phyloP scores from a whole-genome alignment of 139 green algal species.

The Closterium sp. region DNA sequence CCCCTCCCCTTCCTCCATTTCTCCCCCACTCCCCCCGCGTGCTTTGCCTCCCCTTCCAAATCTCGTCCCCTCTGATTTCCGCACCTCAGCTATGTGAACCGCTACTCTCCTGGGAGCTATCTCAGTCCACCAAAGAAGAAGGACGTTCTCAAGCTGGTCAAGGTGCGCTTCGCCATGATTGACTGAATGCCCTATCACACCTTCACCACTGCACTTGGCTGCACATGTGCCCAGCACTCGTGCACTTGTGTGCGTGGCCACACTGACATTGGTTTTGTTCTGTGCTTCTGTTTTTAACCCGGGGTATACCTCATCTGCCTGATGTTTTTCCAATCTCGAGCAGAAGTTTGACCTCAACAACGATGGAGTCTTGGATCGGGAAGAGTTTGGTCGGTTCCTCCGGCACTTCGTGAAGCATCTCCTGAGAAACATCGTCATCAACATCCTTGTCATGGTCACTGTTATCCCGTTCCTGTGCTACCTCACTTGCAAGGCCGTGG shows the following conservation, averaged over 20 bases:
- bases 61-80: not conserved
- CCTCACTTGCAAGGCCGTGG: not conserved
- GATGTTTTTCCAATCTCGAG: not conserved
- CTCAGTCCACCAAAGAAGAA: not conserved
- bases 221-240: not conserved
- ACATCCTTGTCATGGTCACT: not conserved
- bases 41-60: not conserved
- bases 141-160: not conserved
- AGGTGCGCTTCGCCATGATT: not conserved
- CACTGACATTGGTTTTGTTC: too few relatives aligned
- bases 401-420: not conserved
- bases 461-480: not conserved
- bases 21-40: too few relatives aligned
- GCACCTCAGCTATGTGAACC: not conserved
- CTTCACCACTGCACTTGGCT: not conserved
- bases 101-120: not conserved
- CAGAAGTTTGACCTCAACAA: not conserved
- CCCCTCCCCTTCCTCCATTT: not conserved
- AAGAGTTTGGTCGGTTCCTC: not conserved
- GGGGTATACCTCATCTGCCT: not conserved
- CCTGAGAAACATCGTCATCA: not conserved
- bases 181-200: not conserved
- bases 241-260: too few relatives aligned
- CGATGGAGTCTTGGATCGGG: not conserved
- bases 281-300: not conserved